Evolutionary conservation across 768 basidiomycete species (phyloP), one percentile per base, ranked within the genome.

Genomic region (Fistulinella prunicolor): DNA sequence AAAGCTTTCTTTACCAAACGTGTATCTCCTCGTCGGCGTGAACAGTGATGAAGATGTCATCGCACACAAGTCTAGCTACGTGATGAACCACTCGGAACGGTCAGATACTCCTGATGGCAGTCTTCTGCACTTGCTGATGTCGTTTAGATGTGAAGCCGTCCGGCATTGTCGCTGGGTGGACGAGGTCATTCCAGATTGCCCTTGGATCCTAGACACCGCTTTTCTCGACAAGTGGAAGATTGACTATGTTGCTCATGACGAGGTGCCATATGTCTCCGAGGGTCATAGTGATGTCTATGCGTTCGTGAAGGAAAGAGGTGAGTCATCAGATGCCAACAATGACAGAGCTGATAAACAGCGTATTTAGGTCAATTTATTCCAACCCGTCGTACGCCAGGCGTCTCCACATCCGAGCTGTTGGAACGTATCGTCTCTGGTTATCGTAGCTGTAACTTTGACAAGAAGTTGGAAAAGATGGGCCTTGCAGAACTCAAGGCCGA

Each of bases 131-230:
- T n/a, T n/a, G 20, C 43, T 51, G n/a, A 47, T 30, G 17, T 40
- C 22, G n/a, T 30, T 44, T 42, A 88, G 86, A 50, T 76, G 93
- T 57, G 96, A 98, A 69, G 81, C 88, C 6, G 87, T 85, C n/a
- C 77, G 90, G n/a, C 92, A 98, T 65, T 94, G 94, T 65, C 81
- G 91, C 47, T 99, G 95, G 95, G 93, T 94, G 1, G 93, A 96
- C 63, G 88, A 97, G 68, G 85, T 99, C 39, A 74, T 96, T 20
- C 79, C 90, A 6, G 87, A 91, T 32, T 89, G 87, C 3, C 96
- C 96, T 2, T 97, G 95, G 96, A 73, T 91, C 34, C 75, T 98
- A 49, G 82, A 85, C 55, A 74, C 85, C 46, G 83, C 76, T 0
- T 99, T 96, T 65, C 55, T 98, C 20, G 79, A 89, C 38, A 86